Evolutionary conservation across 1,139 yeast genomes (phyloP).

Genomic region (Groenewaldozyma sp.): DNA sequence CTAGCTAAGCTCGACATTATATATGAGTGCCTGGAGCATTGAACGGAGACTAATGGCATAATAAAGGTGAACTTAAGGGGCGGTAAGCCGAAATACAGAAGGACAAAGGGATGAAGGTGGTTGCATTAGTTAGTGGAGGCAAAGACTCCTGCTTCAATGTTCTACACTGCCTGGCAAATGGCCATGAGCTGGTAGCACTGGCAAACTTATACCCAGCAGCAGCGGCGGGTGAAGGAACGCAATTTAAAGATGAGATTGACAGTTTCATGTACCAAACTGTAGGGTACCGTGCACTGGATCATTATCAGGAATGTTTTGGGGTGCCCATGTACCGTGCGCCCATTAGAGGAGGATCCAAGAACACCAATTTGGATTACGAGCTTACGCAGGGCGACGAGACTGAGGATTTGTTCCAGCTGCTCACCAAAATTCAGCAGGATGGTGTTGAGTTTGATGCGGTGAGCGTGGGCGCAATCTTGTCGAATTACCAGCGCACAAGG

Average conservation of each 20-base stretch:
- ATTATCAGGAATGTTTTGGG: constrained; percentile 60
- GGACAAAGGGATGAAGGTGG: constrained; percentile 73
- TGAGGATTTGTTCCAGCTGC: constrained; percentile 58
- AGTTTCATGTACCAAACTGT: constrained; percentile 98
- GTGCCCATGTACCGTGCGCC: constrained; percentile 72
- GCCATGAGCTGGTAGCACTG: constrained; percentile 75
- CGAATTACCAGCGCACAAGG: constrained; percentile 86
- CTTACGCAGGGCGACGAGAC: constrained; percentile 69
- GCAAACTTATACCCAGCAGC: constrained; percentile 70
- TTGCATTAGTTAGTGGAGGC: constrained; percentile 90
- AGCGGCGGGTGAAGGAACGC: constrained; percentile 41
- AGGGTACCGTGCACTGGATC: constrained; percentile 72
- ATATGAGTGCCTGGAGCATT: too few relatives aligned
- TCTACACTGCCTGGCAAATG: constrained; percentile 69
- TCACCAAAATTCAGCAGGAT: constrained; percentile 36
- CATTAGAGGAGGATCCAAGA: constrained; percentile 54
- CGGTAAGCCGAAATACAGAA: too few relatives aligned
- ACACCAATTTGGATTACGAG: constrained; percentile 58
- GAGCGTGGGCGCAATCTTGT: constrained; percentile 90
- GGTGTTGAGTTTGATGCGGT: constrained; percentile 80
- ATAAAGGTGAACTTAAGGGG: too few relatives aligned
- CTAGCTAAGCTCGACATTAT: too few relatives aligned
- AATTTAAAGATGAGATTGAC: constrained; percentile 71
- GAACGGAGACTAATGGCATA: too few relatives aligned
- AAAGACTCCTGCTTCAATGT: constrained; percentile 91